These are phyloP conservation scores for Chrysoporthe deuterocubensis DNA, from an alignment of 2,329 filamentous ascomycete species.

Conservation along the genomic window DNA sequence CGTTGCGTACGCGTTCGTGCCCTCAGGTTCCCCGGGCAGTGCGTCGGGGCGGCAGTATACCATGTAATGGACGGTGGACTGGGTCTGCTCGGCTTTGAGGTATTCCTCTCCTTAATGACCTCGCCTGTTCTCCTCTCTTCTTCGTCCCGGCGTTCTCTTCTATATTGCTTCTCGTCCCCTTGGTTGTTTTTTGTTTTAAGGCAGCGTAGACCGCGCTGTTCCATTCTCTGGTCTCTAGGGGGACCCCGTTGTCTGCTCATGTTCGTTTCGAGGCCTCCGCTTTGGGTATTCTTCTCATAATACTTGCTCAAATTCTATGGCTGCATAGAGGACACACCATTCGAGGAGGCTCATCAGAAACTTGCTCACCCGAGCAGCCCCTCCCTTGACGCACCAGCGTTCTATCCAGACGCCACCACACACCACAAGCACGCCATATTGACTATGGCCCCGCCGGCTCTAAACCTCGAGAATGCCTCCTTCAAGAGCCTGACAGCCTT, in stretches of 20 bases:
- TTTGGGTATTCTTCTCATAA: background rate
- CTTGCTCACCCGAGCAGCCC: background rate
- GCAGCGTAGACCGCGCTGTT: conserved; percentile 5
- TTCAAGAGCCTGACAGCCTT: conserved; percentile 32
- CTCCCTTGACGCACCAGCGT: background rate
- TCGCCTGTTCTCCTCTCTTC: background rate
- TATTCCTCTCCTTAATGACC: background rate
- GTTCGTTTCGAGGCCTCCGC: background rate
- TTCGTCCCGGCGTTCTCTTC: background rate
- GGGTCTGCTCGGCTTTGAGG: background rate
- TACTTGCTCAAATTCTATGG: background rate
- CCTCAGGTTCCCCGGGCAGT: background rate
- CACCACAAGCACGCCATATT: conserved; percentile 13
- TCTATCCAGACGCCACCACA: background rate
- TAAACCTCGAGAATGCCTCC: conserved; percentile 28
- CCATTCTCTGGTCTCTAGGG: background rate
- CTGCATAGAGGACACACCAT: background rate
- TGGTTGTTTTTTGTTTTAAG: background rate
- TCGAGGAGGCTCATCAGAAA: conserved; percentile 8
- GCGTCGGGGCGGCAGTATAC: no score
- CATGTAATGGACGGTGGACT: background rate
- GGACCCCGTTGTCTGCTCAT: background rate
- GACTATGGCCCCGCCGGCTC: conserved; percentile 32
- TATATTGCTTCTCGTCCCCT: background rate
- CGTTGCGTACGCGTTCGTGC: background rate